These are phyloP conservation scores for Bipolaris gigantea DNA, from an alignment of 2,329 filamentous ascomycete genomes.

Conservation along the genomic window DNA sequence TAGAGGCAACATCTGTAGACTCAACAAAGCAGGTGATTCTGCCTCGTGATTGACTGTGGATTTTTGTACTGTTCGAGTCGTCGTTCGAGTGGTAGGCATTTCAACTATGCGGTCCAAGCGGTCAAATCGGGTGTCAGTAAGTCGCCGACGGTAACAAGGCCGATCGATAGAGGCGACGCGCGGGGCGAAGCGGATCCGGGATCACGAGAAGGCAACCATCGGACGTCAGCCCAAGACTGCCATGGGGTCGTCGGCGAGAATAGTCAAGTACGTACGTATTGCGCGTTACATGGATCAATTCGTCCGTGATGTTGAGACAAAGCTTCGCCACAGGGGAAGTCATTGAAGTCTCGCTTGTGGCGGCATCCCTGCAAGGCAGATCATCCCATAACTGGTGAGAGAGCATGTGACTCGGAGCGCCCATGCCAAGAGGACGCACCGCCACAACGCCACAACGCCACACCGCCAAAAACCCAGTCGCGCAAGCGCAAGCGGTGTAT, in stretches of 20 bases:
- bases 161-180: conserved; percentile 9
- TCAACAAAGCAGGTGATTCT: conserved; percentile 4
- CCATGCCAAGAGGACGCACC: conserved; percentile 30
- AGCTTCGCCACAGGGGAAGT: conserved; percentile 27
- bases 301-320: conserved; percentile 23
- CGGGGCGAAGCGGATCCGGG: conserved; percentile 12
- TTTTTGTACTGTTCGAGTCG: background rate
- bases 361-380: conserved; percentile 14
- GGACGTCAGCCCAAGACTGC: conserved; percentile 7
- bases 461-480: conserved; percentile 13
- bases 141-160: conserved; percentile 14
- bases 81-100: conserved; percentile 7
- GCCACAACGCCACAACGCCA: conserved; percentile 26
- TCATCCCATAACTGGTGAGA: conserved; percentile 17
- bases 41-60: conserved; percentile 5
- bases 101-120: conserved; percentile 2
- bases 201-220: conserved; percentile 12
- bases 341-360: conserved; percentile 16
- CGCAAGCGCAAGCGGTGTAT: conserved; percentile 16
- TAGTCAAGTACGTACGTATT: conserved; percentile 1
- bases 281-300: conserved; percentile 15
- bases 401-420: conserved; percentile 27
- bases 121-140: conserved; percentile 10
- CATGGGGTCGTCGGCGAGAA: conserved; percentile 2
- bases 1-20: background rate